Conservation (phyloP, 1,284 basidiomycete genomes). For the Cutaneotrichosporon sp. region DNA sequence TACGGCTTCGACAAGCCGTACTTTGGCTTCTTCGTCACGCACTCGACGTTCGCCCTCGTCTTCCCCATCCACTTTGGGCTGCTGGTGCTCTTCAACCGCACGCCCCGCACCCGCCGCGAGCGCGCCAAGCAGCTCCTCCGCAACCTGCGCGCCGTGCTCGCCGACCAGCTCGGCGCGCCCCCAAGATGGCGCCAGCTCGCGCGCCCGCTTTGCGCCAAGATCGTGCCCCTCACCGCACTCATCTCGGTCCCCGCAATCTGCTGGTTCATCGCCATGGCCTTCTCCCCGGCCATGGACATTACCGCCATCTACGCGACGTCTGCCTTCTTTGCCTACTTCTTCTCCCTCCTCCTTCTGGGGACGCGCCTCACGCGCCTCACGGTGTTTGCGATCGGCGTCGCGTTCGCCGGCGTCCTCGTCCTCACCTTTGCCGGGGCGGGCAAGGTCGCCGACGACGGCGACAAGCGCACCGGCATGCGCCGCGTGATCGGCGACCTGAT, state of each 20-base stretch:
- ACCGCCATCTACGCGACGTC: slow-evolving; percentile 49
- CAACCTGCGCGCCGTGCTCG: slow-evolving; percentile 21
- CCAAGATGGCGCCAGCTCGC: slow-evolving; percentile 34
- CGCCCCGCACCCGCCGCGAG: background rate
- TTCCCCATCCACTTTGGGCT: slow-evolving; percentile 46
- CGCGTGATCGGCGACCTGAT: slow-evolving; percentile 48
- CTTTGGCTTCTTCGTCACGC: slow-evolving; percentile 54
- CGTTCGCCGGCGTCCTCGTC: slow-evolving; percentile 49
- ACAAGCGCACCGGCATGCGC: slow-evolving; percentile 18
- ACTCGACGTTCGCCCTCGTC: slow-evolving; percentile 48
- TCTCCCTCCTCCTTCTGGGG: slow-evolving; percentile 46
- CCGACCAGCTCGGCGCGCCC: slow-evolving; percentile 22
- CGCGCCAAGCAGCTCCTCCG: slow-evolving; percentile 18
- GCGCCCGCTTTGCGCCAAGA: slow-evolving; percentile 28
- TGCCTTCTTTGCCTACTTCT: slow-evolving; percentile 48
- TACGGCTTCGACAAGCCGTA: slow-evolving; percentile 49
- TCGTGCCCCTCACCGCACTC: slow-evolving; percentile 39
- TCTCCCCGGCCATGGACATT: slow-evolving; percentile 43
- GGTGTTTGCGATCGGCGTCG: slow-evolving; percentile 44
- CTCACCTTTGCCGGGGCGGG: slow-evolving; percentile 39
- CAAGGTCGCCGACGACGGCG: background rate
- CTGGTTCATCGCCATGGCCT: slow-evolving; percentile 48
- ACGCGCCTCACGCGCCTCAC: slow-evolving; percentile 44
- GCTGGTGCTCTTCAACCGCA: slow-evolving; percentile 21
- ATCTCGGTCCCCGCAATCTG: slow-evolving; percentile 41